Percentiles rank a stretch among this genome's conserved stretches.
Evolutionary conservation across 2,329 filamentous ascomycete species (phyloP).

Genomic region (Calonectria pseudoturangicola): DNA sequence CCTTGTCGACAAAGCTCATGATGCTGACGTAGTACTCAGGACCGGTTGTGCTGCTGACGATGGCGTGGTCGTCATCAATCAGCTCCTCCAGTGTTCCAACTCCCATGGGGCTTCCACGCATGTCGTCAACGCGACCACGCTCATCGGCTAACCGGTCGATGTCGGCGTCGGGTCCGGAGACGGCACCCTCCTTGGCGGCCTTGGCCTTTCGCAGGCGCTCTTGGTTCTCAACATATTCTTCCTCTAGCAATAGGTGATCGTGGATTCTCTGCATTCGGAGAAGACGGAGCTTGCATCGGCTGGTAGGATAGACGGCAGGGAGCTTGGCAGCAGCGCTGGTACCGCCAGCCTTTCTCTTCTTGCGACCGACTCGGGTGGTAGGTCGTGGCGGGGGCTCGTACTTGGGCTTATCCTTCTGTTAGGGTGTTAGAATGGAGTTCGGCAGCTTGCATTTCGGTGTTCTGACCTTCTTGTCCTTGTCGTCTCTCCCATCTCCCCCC

Average conservation of each 20-base stretch:
- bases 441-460: not conserved
- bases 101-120: constrained; percentile 98
- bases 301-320: constrained; percentile 93
- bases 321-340: constrained; percentile 97
- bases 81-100: constrained; percentile 98
- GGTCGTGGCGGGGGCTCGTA: constrained; percentile 98
- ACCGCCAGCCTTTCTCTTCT: constrained; percentile 97
- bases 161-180: constrained; percentile 82
- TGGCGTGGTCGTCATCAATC: constrained; percentile 99
- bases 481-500: constrained; percentile 87
- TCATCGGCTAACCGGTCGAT: constrained; percentile 94
- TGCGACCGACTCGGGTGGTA: constrained; percentile 96
- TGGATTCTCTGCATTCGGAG: constrained; percentile 99
- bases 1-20: constrained; percentile 99
- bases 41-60: constrained; percentile 96
- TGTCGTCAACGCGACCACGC: constrained; percentile 95
- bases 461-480: constrained; percentile 94
- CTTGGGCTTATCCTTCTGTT: constrained; percentile 99
- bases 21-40: constrained; percentile 99
- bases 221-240: constrained; percentile 99
- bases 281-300: constrained; percentile 96
- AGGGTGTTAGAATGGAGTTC: constrained; percentile 46
- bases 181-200: constrained; percentile 81
- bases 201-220: constrained; percentile 96
- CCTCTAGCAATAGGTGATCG: constrained; percentile 96